Evolutionary conservation across 2,329 filamentous ascomycete species (phyloP).

Genomic region (Talaromyces sp.): DNA sequence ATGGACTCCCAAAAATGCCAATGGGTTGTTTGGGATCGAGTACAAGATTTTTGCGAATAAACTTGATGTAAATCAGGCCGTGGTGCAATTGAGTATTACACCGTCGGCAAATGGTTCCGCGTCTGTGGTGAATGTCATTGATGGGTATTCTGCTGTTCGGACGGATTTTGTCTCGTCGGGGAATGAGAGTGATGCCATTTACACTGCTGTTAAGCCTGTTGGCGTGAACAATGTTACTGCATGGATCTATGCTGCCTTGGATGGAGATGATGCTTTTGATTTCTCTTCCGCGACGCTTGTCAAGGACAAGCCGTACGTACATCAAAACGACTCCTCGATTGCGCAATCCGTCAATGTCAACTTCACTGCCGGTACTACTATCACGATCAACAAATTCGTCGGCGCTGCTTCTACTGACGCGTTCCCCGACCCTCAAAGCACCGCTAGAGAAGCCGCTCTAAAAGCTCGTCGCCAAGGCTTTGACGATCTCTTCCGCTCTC

Average conservation of each 20-base stretch:
- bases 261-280: slow-evolving; percentile 39
- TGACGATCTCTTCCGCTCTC: slow-evolving; percentile 51
- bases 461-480: slow-evolving; percentile 54
- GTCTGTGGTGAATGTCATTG: slow-evolving; percentile 63
- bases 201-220: slow-evolving; percentile 60
- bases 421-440: slow-evolving; percentile 55
- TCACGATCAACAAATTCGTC: slow-evolving; percentile 63
- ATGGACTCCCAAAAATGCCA: slow-evolving; percentile 56
- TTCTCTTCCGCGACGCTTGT: slow-evolving; percentile 44
- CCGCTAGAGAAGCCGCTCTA: slow-evolving; percentile 55
- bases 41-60: slow-evolving; percentile 67
- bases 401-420: slow-evolving; percentile 67
- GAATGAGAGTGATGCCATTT: slow-evolving; percentile 56
- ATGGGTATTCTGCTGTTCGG: slow-evolving; percentile 65
- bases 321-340: slow-evolving; percentile 60
- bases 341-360: slow-evolving; percentile 57
- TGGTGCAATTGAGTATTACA: slow-evolving; percentile 58
- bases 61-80: slow-evolving; percentile 58
- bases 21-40: slow-evolving; percentile 54
- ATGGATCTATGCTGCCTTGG: slow-evolving; percentile 51
- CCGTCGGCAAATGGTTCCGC: slow-evolving; percentile 53
- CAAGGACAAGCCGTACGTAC: slow-evolving; percentile 48
- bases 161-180: slow-evolving; percentile 58
- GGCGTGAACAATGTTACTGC: slow-evolving; percentile 62
- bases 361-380: slow-evolving; percentile 52